These are phyloP conservation scores for Globisporangium irregulare DNA, from an alignment of 352 stramenopile species.

Conservation along the genomic window DNA sequence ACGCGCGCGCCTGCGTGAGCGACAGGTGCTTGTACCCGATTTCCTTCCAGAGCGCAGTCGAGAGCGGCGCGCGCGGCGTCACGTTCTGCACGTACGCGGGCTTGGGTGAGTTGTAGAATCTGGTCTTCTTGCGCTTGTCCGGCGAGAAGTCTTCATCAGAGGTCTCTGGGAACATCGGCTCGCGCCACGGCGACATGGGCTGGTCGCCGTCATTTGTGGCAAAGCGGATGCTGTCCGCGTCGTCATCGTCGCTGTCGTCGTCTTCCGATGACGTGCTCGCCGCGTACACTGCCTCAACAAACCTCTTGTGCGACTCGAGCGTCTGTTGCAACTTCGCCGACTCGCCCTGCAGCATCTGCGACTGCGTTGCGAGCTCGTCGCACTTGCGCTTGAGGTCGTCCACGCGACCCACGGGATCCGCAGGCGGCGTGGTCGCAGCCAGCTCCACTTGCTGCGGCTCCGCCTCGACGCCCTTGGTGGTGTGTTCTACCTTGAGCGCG, in stretches of 20 bases:
- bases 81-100: constrained; percentile 27
- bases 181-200: constrained; percentile 20
- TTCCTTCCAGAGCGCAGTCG: constrained; percentile 6
- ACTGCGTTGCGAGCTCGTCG: constrained; percentile 35
- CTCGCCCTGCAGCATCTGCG: constrained; percentile 43
- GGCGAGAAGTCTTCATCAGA: constrained; percentile 42
- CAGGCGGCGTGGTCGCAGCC: neutral
- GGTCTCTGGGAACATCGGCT: constrained; percentile 15
- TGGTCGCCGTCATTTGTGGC: constrained; percentile 12
- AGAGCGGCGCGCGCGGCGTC: neutral
- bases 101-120: constrained; percentile 31
- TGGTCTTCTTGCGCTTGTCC: constrained; percentile 19
- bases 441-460: neutral
- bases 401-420: neutral
- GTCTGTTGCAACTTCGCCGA: constrained; percentile 36
- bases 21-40: constrained; percentile 19
- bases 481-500: constrained; percentile 21
- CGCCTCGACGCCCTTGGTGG: neutral
- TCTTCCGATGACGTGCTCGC: constrained; percentile 19
- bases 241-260: constrained; percentile 15
- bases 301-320: constrained; percentile 38
- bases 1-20: constrained; percentile 17
- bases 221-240: constrained; percentile 5
- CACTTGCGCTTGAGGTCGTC: constrained; percentile 36
- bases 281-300: constrained; percentile 33